A percentile compares a stretch with the other conserved stretches of the same genome.
Conservation (phyloP, 352 stramenopile species). For the Globisporangium lucens region DNA sequence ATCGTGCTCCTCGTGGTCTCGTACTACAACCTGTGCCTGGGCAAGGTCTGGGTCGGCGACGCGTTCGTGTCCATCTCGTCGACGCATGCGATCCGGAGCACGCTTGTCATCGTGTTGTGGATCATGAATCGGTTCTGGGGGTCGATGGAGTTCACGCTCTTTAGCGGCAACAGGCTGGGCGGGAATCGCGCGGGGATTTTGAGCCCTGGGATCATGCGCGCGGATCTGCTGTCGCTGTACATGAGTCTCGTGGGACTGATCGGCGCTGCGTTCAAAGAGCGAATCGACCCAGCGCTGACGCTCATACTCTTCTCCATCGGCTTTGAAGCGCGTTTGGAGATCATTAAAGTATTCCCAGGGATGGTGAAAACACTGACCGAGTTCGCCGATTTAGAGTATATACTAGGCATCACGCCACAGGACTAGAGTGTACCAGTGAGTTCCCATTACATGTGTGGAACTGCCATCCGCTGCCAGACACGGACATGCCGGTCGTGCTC, state of each 20-base stretch:
- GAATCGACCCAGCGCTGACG: conserved; percentile 16
- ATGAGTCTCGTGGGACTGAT: conserved; percentile 16
- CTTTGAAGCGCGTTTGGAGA: background rate
- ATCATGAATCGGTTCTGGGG: background rate
- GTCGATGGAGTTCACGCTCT: background rate
- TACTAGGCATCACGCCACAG: background rate
- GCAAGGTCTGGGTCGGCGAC: conserved; percentile 1
- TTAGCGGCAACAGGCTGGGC: background rate
- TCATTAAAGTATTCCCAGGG: background rate
- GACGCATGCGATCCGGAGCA: background rate
- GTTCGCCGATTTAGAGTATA: conserved; percentile 5
- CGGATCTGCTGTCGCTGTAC: conserved; percentile 8
- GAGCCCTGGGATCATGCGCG: conserved; percentile 12
- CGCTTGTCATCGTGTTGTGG: conserved; percentile 20
- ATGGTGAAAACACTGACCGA: background rate
- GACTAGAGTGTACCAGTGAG: background rate
- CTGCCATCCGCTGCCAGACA: background rate
- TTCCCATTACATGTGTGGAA: conserved; percentile 7
- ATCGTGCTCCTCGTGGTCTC: background rate
- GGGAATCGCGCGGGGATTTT: background rate
- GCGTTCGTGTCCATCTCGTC: background rate
- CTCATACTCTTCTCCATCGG: background rate
- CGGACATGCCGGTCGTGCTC: background rate
- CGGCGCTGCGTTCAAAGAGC: conserved; percentile 23
- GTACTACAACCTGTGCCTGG: background rate